Percentiles rank a stretch among this genome's conserved stretches.
Conservation (phyloP, 306 rosid genomes). For the Sechiopsis laciniata region DNA sequence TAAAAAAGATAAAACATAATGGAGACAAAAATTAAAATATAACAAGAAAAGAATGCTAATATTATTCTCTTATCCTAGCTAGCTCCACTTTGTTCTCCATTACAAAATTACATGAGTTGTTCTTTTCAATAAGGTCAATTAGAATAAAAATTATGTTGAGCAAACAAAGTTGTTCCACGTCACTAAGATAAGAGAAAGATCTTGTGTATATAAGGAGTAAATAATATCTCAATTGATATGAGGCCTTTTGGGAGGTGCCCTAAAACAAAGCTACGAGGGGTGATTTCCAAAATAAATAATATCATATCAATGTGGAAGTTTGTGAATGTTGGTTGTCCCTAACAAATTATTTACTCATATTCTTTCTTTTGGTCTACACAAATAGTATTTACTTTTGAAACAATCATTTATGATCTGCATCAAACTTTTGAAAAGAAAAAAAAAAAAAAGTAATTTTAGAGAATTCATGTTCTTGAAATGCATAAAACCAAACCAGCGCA, state of each 20-base stretch:
- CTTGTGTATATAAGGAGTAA: too few species aligned
- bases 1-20: background rate
- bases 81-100: slow-evolving; percentile 7
- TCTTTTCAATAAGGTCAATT: background rate
- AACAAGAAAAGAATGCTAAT: background rate
- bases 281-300: too few species aligned
- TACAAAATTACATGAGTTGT: background rate
- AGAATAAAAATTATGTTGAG: too few species aligned
- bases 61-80: slow-evolving; percentile 6
- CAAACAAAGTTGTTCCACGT: too few species aligned
- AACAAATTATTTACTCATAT: background rate
- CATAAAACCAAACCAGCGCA: too few species aligned
- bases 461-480: background rate
- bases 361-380: background rate
- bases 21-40: background rate
- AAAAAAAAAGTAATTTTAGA: background rate
- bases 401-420: background rate
- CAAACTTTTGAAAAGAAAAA: background rate
- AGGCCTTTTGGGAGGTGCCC: too few species aligned
- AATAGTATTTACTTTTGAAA: slow-evolving; percentile 12
- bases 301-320: too few species aligned
- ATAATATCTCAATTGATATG: too few species aligned
- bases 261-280: too few species aligned
- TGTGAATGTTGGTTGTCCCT: too few species aligned
- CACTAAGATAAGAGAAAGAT: too few species aligned